Evolutionary conservation across 371 early-diverging fungal genomes (phyloP).

Genomic region (Neoconidiobolus thromboides): DNA sequence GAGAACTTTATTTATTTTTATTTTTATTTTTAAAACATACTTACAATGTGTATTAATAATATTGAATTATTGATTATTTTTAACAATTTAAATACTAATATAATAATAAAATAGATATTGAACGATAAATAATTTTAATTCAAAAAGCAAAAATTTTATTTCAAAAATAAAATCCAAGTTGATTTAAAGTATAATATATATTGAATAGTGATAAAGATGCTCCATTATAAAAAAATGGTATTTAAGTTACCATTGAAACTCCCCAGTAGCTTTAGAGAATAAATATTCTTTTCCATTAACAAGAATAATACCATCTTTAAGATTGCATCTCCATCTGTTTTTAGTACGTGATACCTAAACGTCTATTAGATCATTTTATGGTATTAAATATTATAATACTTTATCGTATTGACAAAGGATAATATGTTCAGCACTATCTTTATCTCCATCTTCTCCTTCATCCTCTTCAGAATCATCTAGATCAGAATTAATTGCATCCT

Average conservation of each 20-base stretch:
- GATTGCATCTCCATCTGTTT: constrained; percentile 92
- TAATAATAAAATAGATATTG: too few species aligned
- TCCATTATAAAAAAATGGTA: too few species aligned
- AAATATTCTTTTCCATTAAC: constrained; percentile 87
- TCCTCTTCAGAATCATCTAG: constrained; percentile 60
- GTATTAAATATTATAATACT: constrained; percentile 14
- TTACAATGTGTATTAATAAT: too few species aligned
- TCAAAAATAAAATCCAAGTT: too few species aligned
- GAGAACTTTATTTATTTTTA: too few species aligned
- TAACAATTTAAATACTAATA: too few species aligned
- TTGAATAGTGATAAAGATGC: too few species aligned
- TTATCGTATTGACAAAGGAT: constrained; percentile 92
- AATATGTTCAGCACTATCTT: constrained; percentile 60
- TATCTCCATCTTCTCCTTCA: constrained; percentile 39
- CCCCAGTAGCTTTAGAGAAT: constrained; percentile 81
- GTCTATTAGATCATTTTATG: not conserved
- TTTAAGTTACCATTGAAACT: constrained; percentile 68
- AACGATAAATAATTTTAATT: too few species aligned
- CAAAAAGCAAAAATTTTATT: too few species aligned
- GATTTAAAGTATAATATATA: too few species aligned
- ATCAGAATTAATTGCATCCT: constrained; percentile 70
- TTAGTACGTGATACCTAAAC: constrained; percentile 66
- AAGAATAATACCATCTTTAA: constrained; percentile 86
- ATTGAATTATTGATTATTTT: too few species aligned
- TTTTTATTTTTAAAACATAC: too few species aligned